phyloP scores from a whole-genome alignment of 2,329 filamentous ascomycete species.

The Exophiala bonariae region DNA sequence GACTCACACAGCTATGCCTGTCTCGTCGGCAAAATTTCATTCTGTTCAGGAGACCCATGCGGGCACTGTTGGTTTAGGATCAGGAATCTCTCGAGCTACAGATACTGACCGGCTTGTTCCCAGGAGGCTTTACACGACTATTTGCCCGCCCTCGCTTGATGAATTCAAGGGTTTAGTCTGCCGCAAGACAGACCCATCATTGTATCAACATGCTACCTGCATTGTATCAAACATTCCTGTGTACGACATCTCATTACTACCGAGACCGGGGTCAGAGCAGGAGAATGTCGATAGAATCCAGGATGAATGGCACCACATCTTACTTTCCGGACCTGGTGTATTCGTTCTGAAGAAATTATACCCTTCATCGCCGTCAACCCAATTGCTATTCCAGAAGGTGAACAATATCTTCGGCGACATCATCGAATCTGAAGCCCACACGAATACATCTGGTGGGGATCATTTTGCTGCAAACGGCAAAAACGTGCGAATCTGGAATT shows the following conservation, averaged over 20 bases:
- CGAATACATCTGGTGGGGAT: slow-evolving; percentile 46
- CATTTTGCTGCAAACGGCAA: slow-evolving; percentile 59
- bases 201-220: slow-evolving; percentile 50
- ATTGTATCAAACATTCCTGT: slow-evolving; percentile 56
- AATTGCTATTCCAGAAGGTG: slow-evolving; percentile 43
- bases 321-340: slow-evolving; percentile 59
- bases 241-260: slow-evolving; percentile 46
- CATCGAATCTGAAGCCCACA: slow-evolving; percentile 46
- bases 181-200: slow-evolving; percentile 34
- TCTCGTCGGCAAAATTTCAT: too few relatives aligned
- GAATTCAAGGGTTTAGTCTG: slow-evolving; percentile 49
- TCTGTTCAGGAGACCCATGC: too few relatives aligned
- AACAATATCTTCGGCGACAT: slow-evolving; percentile 52
- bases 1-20: too few relatives aligned
- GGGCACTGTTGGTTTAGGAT: too few relatives aligned
- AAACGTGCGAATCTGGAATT: slow-evolving; percentile 67
- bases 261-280: slow-evolving; percentile 33
- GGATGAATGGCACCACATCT: slow-evolving; percentile 61
- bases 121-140: slow-evolving; percentile 14
- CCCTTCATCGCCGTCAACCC: slow-evolving; percentile 37
- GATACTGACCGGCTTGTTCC: slow-evolving; percentile 2
- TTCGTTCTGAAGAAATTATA: slow-evolving; percentile 59
- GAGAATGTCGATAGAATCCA: slow-evolving; percentile 46
- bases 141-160: slow-evolving; percentile 40
- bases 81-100: too few relatives aligned